Evolutionary conservation across 2,329 filamentous ascomycete genomes (phyloP).

Genomic region (Alternaria brassicicola): DNA sequence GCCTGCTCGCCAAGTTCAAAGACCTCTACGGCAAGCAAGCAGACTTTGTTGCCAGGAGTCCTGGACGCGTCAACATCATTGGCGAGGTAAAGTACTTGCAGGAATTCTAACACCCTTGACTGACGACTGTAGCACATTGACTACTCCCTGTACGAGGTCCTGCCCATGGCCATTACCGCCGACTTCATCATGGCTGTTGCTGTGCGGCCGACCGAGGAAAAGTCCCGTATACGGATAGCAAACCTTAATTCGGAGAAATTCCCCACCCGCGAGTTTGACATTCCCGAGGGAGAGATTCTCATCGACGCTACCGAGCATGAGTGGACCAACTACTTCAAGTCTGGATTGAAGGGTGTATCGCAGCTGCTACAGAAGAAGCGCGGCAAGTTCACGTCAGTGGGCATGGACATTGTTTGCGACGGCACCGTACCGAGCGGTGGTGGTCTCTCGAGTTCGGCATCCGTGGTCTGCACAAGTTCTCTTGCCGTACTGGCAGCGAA

Average conservation of each 20-base stretch:
- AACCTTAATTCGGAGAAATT: conserved; percentile 82
- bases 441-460: conserved; percentile 90
- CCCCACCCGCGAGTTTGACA: conserved; percentile 72
- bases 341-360: conserved; percentile 81
- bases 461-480: conserved; percentile 88
- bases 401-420: conserved; percentile 88
- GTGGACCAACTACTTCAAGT: conserved; percentile 99
- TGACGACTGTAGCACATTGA: conserved; percentile 76
- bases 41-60: conserved; percentile 85
- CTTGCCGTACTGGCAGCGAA: conserved; percentile 88
- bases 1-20: conserved; percentile 73
- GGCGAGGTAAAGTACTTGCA: conserved; percentile 65
- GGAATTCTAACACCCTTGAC: not conserved
- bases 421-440: conserved; percentile 91
- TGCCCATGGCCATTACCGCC: conserved; percentile 93
- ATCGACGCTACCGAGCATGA: conserved; percentile 87
- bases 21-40: conserved; percentile 71
- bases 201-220: conserved; percentile 58
- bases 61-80: conserved; percentile 96
- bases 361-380: conserved; percentile 74
- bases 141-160: conserved; percentile 93
- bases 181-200: conserved; percentile 87
- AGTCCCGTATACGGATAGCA: conserved; percentile 72
- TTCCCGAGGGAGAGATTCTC: conserved; percentile 63
- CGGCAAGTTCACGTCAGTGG: conserved; percentile 69